Base-by-base conservation (phyloP, 306 rosid species). In the Quercus mongolica region DNA sequence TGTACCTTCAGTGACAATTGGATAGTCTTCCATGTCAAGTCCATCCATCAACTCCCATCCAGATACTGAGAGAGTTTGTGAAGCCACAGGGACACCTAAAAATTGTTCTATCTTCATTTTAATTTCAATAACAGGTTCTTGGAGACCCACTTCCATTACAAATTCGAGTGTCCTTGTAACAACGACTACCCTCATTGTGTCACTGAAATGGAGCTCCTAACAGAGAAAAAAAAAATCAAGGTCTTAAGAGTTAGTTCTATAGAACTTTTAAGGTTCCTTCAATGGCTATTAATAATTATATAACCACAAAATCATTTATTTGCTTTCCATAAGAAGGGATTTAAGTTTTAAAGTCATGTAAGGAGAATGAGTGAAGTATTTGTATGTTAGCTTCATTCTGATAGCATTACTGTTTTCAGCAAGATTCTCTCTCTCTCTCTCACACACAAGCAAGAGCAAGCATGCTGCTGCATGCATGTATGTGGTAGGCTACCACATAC, bases 21-120 rank as follows among this genome's bases (percentile, higher is more conserved):
- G 96, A 26, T 95, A 92, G 74, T 95, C 99, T 84, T 95, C 97
- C 95, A 92, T 87, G 92, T 91, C 97, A 59, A 95, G 71, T 65
- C 91, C 99, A 79, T 92, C 98, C 18, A 92, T 2, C 19, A 95
- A 86, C 80, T 95, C 99, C 91, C 93, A 90, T 28, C 91, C 98
- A 30, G 64, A 85, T 26, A 91, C 90, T 6, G 86, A 76, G 11
- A 95, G 97, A 72, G 83, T 54, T 75, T 92, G 99, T 61, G 90
- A 89, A 84, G 79, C 84, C 62, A 84, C 79, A 17, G 98, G 89
- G 69, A 88, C 80, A 61, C 86, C 90, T 74, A 89, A 67, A 65
- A 86, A 73, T 81, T 95, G 94, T 81, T 91, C 91, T 73, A 92
- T 92, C 84, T 90, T 90, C 72, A 77, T 84, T 75, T 95, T 92